These are phyloP conservation scores for Adansonia rubrostipa DNA, from an alignment of 441 rosid species.

Conservation along the genomic window DNA sequence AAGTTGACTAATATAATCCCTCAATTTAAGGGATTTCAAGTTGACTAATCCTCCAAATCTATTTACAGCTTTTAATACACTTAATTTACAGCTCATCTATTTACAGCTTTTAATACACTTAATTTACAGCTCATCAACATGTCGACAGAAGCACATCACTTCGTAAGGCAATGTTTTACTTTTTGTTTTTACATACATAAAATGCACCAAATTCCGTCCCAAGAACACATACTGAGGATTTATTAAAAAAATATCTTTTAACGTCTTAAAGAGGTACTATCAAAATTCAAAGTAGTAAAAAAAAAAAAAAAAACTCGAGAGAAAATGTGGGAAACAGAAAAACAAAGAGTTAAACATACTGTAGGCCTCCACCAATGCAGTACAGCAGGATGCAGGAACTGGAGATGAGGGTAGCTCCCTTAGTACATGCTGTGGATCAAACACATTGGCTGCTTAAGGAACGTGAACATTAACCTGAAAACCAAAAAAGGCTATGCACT, in stretches of 20 bases:
- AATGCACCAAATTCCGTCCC: background rate
- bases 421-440: conserved; percentile 75
- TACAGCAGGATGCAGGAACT: conserved; percentile 95
- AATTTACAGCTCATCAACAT: too few relatives aligned
- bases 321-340: conserved; percentile 3
- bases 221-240: background rate
- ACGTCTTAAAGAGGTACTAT: background rate
- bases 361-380: conserved; percentile 93
- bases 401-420: conserved; percentile 98
- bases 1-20: too few relatives aligned
- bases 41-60: too few relatives aligned
- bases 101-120: too few relatives aligned
- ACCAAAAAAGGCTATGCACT: conserved; percentile 25
- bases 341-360: conserved; percentile 54
- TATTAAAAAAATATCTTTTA: conserved; percentile 13
- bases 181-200: background rate
- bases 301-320: background rate
- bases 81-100: too few relatives aligned
- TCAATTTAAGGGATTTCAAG: too few relatives aligned
- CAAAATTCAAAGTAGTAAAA: background rate
- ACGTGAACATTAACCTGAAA: conserved; percentile 28
- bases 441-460: conserved; percentile 31
- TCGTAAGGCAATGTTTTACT: background rate
- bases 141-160: background rate
- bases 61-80: too few relatives aligned